Evolutionary conservation across 805 yeast genomes (phyloP).

Genomic region (Sugiyamaella lignohabitans): DNA sequence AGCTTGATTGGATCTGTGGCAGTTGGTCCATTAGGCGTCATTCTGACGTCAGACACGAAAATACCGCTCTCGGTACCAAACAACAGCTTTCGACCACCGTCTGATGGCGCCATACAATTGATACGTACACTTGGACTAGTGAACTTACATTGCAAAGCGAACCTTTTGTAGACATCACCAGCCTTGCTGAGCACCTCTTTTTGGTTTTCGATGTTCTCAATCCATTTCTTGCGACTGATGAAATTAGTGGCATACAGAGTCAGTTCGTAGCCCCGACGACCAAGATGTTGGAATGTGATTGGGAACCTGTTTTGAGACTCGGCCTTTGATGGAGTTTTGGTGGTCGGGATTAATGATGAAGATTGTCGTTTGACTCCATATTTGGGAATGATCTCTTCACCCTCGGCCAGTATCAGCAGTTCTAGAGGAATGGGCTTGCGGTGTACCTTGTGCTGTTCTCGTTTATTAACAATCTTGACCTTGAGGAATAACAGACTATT

Average conservation of each 20-base stretch:
- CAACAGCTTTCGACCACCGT: constrained; percentile 84
- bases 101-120: constrained; percentile 88
- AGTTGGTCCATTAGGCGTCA: constrained; percentile 38
- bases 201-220: constrained; percentile 74
- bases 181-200: constrained; percentile 64
- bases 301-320: constrained; percentile 33
- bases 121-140: constrained; percentile 71
- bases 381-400: constrained; percentile 68
- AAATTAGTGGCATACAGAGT: constrained; percentile 37
- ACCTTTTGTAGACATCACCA: constrained; percentile 73
- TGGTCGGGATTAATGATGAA: constrained; percentile 26
- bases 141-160: constrained; percentile 65
- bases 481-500: constrained; percentile 81
- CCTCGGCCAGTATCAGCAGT: constrained; percentile 43
- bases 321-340: constrained; percentile 22
- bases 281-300: constrained; percentile 43
- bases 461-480: constrained; percentile 76
- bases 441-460: constrained; percentile 86
- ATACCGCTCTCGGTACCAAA: constrained; percentile 93
- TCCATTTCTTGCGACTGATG: constrained; percentile 66
- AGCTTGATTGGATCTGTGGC: constrained; percentile 55
- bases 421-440: constrained; percentile 48
- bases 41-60: constrained; percentile 66
- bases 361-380: constrained; percentile 27
- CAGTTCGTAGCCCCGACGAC: constrained; percentile 42